phyloP scores from a whole-genome alignment of 108 stramenopile genomes.

The Pseudonitzschia multistriata region DNA sequence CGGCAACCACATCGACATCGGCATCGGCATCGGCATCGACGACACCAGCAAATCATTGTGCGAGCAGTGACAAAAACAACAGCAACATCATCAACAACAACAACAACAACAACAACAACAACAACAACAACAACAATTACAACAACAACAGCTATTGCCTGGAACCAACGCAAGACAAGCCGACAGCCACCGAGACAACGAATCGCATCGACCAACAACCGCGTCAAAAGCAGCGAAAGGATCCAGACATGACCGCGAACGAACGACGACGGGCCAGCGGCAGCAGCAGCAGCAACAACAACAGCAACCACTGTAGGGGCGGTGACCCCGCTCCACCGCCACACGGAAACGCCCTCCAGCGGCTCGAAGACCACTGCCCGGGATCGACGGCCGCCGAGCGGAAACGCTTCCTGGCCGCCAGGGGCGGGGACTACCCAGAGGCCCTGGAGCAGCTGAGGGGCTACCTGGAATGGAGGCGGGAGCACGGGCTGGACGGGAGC shows the following conservation, averaged over 20 bases:
- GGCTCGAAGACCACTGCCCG: conserved; percentile 16
- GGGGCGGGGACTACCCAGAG: background rate
- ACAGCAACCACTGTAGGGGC: background rate
- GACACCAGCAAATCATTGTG: background rate
- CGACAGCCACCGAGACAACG: too few relatives aligned
- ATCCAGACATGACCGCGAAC: too few relatives aligned
- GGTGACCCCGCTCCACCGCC: background rate
- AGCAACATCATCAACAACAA: background rate
- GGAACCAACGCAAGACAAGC: too few relatives aligned
- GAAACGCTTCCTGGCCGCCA: conserved; percentile 23
- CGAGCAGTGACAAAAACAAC: background rate
- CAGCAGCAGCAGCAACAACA: too few relatives aligned
- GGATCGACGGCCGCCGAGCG: conserved; percentile 25
- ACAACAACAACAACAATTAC: background rate
- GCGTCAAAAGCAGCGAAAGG: too few relatives aligned
- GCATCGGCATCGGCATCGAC: background rate
- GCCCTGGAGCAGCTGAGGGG: conserved; percentile 9
- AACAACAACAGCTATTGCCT: background rate
- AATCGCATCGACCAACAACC: too few relatives aligned
- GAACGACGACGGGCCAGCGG: too few relatives aligned
- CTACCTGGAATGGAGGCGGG: conserved; percentile 29
- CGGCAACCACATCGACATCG: background rate
- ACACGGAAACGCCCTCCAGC: background rate
- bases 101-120: background rate
- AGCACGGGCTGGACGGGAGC: conserved; percentile 13